Conservation (phyloP, 75 land plant genomes). For the Selaginella moellendorffii region DNA sequence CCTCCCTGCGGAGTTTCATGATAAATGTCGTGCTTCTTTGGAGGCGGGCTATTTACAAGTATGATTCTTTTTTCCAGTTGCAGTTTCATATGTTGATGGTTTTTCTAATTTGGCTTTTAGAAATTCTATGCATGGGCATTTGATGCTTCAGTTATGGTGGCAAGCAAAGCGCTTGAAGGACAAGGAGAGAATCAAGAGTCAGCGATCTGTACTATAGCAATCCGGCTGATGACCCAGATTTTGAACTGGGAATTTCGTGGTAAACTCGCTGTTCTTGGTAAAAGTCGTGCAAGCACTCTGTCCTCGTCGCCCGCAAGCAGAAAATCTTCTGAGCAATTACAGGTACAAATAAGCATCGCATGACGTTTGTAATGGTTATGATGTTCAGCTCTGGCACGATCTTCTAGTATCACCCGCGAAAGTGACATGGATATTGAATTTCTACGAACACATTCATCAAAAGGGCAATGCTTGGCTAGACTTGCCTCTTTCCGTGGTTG, state of each 20-base stretch:
- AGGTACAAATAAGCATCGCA: constrained; percentile 25
- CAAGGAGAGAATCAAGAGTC: constrained; percentile 40
- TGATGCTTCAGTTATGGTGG: constrained; percentile 46
- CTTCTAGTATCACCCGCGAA: constrained; percentile 57
- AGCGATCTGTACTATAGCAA: constrained; percentile 61
- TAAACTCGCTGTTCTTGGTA: constrained; percentile 23
- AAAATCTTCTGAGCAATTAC: constrained; percentile 38
- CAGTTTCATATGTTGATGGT: not conserved
- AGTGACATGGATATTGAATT: constrained; percentile 54
- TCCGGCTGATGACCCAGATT: constrained; percentile 81
- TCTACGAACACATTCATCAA: constrained; percentile 53
- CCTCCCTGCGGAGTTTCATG: constrained; percentile 86
- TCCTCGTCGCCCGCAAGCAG: constrained; percentile 29
- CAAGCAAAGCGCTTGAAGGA: constrained; percentile 41
- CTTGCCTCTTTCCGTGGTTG: constrained; percentile 73
- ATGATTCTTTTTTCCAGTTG: too few relatives aligned
- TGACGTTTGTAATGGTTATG: not conserved
- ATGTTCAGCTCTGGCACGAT: constrained; percentile 40
- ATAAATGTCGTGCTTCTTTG: constrained; percentile 53
- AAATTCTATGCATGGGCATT: constrained; percentile 77
- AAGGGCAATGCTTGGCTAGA: constrained; percentile 55
- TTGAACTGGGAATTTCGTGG: constrained; percentile 80
- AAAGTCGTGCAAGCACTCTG: constrained; percentile 28
- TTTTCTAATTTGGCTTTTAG: constrained; percentile 24
- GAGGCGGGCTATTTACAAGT: constrained; percentile 79